Percentiles rank a stretch among this genome's conserved stretches.
These are phyloP conservation scores for Rhodamnia argentea DNA, from an alignment of 345 rosid genomes.

Conservation along the genomic window DNA sequence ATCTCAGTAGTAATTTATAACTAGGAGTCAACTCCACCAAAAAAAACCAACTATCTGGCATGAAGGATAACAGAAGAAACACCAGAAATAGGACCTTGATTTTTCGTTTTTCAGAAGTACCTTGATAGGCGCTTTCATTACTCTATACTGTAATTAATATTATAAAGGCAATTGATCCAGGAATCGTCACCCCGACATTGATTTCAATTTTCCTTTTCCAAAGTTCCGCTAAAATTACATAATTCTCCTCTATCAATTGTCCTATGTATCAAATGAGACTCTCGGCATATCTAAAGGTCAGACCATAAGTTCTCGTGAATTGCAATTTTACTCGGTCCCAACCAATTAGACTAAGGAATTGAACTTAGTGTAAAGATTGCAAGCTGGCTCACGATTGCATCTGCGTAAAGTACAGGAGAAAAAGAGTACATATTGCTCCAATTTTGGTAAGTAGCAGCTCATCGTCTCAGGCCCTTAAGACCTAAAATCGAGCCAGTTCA, in stretches of 20 bases:
- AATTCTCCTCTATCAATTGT: neutral
- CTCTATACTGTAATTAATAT: neutral
- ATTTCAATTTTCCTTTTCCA: neutral
- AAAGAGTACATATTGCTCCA: neutral
- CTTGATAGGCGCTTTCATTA: neutral
- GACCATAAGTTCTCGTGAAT: neutral
- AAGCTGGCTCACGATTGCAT: neutral
- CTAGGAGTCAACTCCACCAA: neutral
- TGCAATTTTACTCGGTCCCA: neutral
- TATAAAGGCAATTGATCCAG: neutral
- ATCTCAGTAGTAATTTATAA: neutral
- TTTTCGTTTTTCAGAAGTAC: neutral
- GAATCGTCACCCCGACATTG: neutral
- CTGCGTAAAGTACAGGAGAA: neutral
- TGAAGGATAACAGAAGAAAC: neutral
- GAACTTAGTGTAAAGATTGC: neutral
- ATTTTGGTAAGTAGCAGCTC: neutral
- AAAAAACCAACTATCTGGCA: neutral
- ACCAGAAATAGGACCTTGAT: neutral
- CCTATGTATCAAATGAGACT: neutral
- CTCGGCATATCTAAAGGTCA: neutral
- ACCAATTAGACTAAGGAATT: neutral
- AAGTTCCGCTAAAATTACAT: neutral
- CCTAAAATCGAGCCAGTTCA: neutral
- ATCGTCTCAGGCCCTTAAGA: neutral